Conservation (phyloP, 345 rosid species). For the Eucalyptus cloeziana region DNA sequence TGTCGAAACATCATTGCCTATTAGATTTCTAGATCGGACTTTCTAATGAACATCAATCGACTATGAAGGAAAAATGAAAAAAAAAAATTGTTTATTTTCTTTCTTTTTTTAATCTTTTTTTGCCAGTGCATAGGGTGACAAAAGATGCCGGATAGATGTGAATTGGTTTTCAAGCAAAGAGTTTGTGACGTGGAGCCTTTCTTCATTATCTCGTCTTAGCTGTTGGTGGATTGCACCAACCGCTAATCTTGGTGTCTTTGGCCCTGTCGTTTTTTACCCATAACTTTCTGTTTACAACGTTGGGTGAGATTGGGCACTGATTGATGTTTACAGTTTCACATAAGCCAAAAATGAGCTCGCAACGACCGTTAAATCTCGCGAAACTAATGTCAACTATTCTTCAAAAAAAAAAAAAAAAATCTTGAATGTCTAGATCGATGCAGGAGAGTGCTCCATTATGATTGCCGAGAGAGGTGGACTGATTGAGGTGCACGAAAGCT, state of each 20-base stretch:
- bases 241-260: neutral
- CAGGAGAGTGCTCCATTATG: neutral
- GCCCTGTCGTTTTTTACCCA: neutral
- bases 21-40: neutral
- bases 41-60: fast-evolving
- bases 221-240: neutral
- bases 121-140: neutral
- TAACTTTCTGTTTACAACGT: neutral
- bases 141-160: neutral
- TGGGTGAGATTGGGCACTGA: neutral
- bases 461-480: neutral
- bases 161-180: neutral
- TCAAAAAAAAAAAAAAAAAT: neutral
- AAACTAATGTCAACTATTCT: neutral
- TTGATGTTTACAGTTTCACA: neutral
- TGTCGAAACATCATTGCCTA: neutral
- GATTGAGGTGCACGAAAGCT: neutral
- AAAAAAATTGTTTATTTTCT: fast-evolving
- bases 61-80: neutral
- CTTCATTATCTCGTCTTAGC: neutral
- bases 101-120: neutral
- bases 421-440: neutral
- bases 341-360: neutral
- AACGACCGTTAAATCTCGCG: neutral
- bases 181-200: neutral